Conservation (phyloP, 2,329 filamentous ascomycete species). For the Cryphonectria naterciae region DNA sequence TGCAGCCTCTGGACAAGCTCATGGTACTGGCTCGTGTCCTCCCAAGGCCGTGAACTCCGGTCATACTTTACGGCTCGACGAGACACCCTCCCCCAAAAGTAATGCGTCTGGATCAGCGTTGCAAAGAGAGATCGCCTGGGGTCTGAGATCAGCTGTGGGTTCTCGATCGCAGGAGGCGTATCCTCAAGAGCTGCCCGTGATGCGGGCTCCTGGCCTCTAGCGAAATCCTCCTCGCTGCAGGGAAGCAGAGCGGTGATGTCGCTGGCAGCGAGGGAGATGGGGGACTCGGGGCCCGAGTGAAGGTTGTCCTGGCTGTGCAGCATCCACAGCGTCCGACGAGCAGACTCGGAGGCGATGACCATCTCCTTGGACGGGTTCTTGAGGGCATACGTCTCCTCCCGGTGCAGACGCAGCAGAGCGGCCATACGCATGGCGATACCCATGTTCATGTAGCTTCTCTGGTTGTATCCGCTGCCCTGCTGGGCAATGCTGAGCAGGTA, state of each 20-base stretch:
- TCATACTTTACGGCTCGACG: conserved; percentile 52
- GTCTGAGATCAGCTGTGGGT: conserved; percentile 48
- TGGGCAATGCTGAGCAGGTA: conserved; percentile 63
- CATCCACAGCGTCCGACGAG: conserved; percentile 63
- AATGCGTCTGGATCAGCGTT: conserved; percentile 58
- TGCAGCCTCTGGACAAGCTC: conserved; percentile 47
- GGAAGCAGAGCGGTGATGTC: conserved; percentile 61
- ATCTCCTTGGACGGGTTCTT: conserved; percentile 48
- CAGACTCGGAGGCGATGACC: conserved; percentile 58
- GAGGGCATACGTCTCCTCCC: conserved; percentile 57
- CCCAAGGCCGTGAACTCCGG: conserved; percentile 50
- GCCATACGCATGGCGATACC: conserved; percentile 62
- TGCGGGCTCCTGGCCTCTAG: conserved; percentile 49
- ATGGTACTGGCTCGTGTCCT: conserved; percentile 52
- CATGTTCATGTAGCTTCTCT: conserved; percentile 60
- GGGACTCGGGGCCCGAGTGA: conserved; percentile 56
- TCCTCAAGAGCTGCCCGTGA: conserved; percentile 58
- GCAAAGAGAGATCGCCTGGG: conserved; percentile 57
- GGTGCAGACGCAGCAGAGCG: conserved; percentile 56
- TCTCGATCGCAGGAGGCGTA: conserved; percentile 53
- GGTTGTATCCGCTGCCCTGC: conserved; percentile 58
- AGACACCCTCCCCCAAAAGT: conserved; percentile 58
- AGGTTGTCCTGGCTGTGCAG: conserved; percentile 62
- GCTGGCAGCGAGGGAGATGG: conserved; percentile 53
- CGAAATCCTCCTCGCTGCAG: conserved; percentile 57